Evolutionary conservation across 1,284 basidiomycete genomes (phyloP).

Genomic region (Ustanciosporium gigantosporum): DNA sequence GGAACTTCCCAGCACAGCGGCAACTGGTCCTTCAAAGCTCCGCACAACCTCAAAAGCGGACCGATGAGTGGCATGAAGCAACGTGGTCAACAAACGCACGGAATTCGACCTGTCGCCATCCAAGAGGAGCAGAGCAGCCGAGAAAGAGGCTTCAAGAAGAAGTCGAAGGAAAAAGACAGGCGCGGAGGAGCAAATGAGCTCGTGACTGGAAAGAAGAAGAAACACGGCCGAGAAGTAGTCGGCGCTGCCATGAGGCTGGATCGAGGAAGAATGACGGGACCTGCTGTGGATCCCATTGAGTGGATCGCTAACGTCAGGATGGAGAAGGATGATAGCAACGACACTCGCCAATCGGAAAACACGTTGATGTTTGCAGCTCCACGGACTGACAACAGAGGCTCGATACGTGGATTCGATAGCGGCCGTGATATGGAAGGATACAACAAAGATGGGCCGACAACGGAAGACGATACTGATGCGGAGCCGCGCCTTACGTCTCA

Average conservation of each 20-base stretch:
- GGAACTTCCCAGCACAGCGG: conserved; percentile 33
- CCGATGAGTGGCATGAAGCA: conserved; percentile 2
- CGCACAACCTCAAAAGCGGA: conserved; percentile 6
- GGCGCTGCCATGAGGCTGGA: conserved; percentile 38
- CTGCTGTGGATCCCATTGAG: conserved; percentile 39
- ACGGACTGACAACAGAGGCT: not conserved
- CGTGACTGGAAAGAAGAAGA: not conserved
- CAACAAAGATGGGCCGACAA: conserved; percentile 8
- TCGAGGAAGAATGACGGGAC: conserved; percentile 17
- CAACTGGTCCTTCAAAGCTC: conserved; percentile 28
- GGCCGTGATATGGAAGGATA: not conserved
- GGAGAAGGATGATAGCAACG: conserved; percentile 25
- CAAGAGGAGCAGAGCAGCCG: conserved; percentile 13
- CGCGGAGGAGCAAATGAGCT: no score
- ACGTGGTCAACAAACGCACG: conserved; percentile 2
- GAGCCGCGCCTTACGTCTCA: conserved; percentile 24
- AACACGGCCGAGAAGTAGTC: conserved; percentile 2
- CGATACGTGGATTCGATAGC: not conserved
- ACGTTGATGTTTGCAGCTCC: no score
- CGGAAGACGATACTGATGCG: conserved; percentile 26
- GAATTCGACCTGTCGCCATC: conserved; percentile 19
- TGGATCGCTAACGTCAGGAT: conserved; percentile 48
- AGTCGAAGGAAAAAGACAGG: not conserved
- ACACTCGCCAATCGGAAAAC: not conserved
- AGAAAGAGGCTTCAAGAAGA: not conserved